Conservation (phyloP, 2,329 filamentous ascomycete genomes). For the Fusarium robinianum region DNA sequence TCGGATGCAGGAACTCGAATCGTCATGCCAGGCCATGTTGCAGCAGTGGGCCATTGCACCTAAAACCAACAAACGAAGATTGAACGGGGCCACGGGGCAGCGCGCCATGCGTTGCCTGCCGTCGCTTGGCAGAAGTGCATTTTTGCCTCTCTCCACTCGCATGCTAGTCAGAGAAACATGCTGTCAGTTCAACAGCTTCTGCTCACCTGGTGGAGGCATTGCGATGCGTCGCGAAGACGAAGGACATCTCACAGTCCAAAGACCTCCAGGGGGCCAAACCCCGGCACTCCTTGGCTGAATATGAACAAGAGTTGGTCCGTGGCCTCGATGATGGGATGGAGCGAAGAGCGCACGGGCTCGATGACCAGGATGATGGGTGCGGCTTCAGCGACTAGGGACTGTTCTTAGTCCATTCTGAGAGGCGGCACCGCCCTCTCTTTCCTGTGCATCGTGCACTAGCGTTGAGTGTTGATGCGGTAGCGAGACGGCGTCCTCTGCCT, state of each 20-base stretch:
- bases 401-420: constrained; percentile 21
- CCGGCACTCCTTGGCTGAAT: constrained; percentile 11
- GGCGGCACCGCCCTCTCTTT: constrained; percentile 25
- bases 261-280: constrained; percentile 2
- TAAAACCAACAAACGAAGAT: constrained; percentile 14
- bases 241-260: constrained; percentile 2
- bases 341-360: constrained; percentile 30
- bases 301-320: constrained; percentile 39
- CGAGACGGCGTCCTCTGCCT: no score
- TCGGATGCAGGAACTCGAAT: constrained; percentile 37
- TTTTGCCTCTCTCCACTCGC: constrained; percentile 5
- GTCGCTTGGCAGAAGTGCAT: constrained; percentile 7
- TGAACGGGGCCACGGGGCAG: constrained; percentile 22
- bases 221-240: constrained; percentile 2
- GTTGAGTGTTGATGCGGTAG: constrained; percentile 4
- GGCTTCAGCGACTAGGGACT: constrained; percentile 23
- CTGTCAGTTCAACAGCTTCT: constrained; percentile 1
- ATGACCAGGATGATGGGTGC: constrained; percentile 33
- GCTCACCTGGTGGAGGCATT: constrained; percentile 11
- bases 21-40: constrained; percentile 19
- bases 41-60: constrained; percentile 22
- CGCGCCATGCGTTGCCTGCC: constrained; percentile 16
- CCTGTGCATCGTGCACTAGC: constrained; percentile 24
- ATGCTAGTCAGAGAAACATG: not conserved
- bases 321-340: constrained; percentile 34